phyloP scores from a whole-genome alignment of 768 basidiomycete genomes.

The Favolaschia claudopus region DNA sequence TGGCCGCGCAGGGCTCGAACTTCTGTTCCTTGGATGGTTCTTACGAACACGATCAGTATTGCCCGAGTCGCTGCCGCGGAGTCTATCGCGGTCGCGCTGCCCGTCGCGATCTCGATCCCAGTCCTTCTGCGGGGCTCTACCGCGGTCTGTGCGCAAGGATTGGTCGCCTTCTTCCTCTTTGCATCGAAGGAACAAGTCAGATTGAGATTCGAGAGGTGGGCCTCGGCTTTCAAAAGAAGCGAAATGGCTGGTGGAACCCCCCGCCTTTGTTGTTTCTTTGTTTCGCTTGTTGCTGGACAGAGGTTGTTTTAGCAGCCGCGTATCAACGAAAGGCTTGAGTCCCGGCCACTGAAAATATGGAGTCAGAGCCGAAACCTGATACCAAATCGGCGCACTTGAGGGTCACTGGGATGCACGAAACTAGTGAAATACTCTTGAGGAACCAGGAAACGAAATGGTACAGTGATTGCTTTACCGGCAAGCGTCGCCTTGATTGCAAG shows the following conservation, averaged over 20 bases:
- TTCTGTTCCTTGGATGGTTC: conserved; percentile 17
- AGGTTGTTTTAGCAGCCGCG: conserved; percentile 11
- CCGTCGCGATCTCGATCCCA: conserved; percentile 18
- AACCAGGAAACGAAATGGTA: neutral
- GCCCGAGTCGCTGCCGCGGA: neutral
- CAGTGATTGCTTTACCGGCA: conserved; percentile 52
- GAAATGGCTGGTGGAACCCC: conserved; percentile 7
- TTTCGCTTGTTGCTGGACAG: conserved; percentile 18
- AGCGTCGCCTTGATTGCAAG: conserved; percentile 53
- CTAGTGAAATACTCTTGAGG: conserved; percentile 27
- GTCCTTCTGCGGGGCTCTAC: neutral
- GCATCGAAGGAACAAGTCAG: conserved; percentile 49
- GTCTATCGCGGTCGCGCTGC: conserved; percentile 19
- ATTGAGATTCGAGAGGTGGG: conserved; percentile 49
- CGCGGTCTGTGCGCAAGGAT: conserved; percentile 8
- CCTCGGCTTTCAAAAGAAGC: conserved; percentile 34
- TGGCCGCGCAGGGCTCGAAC: conserved; percentile 15
- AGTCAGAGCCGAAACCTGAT: neutral
- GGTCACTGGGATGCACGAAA: conserved; percentile 60
- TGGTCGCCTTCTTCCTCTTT: conserved; percentile 36
- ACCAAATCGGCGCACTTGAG: conserved; percentile 44
- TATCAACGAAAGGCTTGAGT: conserved; percentile 26
- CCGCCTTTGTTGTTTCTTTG: conserved; percentile 20
- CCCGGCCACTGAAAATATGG: conserved; percentile 25
- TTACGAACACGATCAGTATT: conserved; percentile 4